Evolutionary conservation across 2,329 filamentous ascomycete species (phyloP).

Genomic region (Claviceps spartinae): DNA sequence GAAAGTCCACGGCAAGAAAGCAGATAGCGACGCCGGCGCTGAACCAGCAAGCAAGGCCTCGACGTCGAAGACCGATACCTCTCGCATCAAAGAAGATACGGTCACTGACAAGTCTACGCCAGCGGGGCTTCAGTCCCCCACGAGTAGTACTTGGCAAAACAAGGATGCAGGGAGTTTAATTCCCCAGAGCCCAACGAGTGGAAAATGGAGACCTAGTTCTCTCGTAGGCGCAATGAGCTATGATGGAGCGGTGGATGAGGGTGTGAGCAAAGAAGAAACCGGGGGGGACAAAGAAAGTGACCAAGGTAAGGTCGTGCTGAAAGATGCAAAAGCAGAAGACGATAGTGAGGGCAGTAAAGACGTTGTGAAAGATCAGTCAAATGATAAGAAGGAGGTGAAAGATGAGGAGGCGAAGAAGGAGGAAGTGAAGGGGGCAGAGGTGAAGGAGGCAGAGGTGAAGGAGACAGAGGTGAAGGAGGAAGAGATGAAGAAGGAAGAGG

Average conservation of each 20-base stretch:
- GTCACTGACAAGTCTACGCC: conserved; percentile 3
- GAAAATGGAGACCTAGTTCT: conserved; percentile 6
- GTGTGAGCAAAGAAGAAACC: conserved; percentile 20
- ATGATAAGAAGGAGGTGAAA: no score
- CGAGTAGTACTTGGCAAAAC: conserved; percentile 5
- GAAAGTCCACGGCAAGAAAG: conserved; percentile 38
- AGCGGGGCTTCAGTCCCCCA: conserved; percentile 18
- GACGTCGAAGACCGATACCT: neutral
- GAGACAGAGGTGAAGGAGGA: conserved; percentile 10
- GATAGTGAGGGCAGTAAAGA: conserved; percentile 12
- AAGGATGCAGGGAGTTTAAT: conserved; percentile 3
- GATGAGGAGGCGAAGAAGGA: conserved; percentile 11
- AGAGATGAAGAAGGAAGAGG: conserved; percentile 11
- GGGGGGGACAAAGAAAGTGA: conserved; percentile 22
- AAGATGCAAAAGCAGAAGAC: conserved; percentile 10
- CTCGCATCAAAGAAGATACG: conserved; percentile 4
- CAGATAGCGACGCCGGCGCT: conserved; percentile 9
- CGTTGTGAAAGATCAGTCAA: no score
- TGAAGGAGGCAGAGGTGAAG: conserved; percentile 10
- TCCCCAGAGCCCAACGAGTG: conserved; percentile 8
- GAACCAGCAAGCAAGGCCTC: neutral
- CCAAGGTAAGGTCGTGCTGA: conserved; percentile 25
- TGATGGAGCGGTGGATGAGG: conserved; percentile 10
- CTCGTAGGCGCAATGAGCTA: conserved; percentile 16
- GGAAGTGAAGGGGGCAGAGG: conserved; percentile 11